Conservation (phyloP, 2,329 filamentous ascomycete genomes). For the Trichophyton verrucosum region DNA sequence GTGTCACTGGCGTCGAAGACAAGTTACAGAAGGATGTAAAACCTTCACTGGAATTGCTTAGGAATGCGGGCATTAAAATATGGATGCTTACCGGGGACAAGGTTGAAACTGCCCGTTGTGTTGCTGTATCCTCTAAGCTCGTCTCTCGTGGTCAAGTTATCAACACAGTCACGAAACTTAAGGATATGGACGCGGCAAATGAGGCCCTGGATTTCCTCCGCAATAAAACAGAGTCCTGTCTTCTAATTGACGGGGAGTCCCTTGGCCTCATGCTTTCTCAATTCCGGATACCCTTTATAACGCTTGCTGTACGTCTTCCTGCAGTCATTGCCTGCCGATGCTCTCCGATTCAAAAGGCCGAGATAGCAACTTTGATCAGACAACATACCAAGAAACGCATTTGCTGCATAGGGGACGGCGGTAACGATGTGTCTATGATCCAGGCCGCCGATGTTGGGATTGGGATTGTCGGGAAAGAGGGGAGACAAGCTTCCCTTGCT, state of each 20-base stretch:
- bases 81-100: conserved; percentile 99
- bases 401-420: conserved; percentile 94
- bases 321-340: conserved; percentile 93
- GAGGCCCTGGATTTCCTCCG: conserved; percentile 81
- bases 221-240: conserved; percentile 71
- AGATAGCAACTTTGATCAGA: conserved; percentile 81
- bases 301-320: conserved; percentile 72
- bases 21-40: conserved; percentile 94
- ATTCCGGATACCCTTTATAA: conserved; percentile 75
- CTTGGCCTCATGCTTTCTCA: conserved; percentile 70
- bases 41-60: conserved; percentile 80
- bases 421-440: conserved; percentile 98
- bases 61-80: conserved; percentile 96
- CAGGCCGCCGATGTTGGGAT: conserved; percentile 96
- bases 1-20: conserved; percentile 97
- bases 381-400: conserved; percentile 87
- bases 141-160: conserved; percentile 91
- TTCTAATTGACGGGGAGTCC: conserved; percentile 91
- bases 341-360: conserved; percentile 92
- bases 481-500: conserved; percentile 82
- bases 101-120: conserved; percentile 91
- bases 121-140: conserved; percentile 87
- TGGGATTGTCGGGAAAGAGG: conserved; percentile 96
- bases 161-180: conserved; percentile 78
- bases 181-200: conserved; percentile 70